phyloP scores from a whole-genome alignment of 2,329 filamentous ascomycete genomes.

The Paecilomyces variotii region DNA sequence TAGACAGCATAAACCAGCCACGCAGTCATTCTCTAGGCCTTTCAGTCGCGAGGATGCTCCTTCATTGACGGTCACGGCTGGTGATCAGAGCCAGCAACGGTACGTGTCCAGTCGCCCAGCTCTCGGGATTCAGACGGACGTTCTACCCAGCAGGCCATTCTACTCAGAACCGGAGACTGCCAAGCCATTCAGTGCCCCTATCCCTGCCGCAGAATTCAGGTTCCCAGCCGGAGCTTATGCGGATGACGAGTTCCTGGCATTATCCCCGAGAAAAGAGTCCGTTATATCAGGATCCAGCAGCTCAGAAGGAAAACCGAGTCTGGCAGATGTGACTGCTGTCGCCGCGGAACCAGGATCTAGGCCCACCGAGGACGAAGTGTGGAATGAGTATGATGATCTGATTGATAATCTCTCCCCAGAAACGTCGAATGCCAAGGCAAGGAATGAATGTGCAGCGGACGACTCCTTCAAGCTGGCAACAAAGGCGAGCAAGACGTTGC shows the following conservation, averaged over 20 bases:
- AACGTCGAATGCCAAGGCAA: slow-evolving; percentile 12
- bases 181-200: slow-evolving; percentile 26
- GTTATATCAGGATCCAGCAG: slow-evolving; percentile 58
- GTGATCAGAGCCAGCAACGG: slow-evolving; percentile 15
- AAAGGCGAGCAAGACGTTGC: slow-evolving; percentile 30
- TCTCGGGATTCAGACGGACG: slow-evolving; percentile 14
- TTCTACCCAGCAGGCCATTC: slow-evolving; percentile 17
- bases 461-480: slow-evolving; percentile 30
- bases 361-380: slow-evolving; percentile 75
- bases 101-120: slow-evolving; percentile 15
- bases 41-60: slow-evolving; percentile 51
- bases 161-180: slow-evolving; percentile 19
- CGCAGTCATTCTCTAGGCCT: slow-evolving; percentile 78
- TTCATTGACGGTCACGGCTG: slow-evolving; percentile 25
- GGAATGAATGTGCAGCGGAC: slow-evolving; percentile 9
- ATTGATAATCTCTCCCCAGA: slow-evolving; percentile 58
- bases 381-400: slow-evolving; percentile 89
- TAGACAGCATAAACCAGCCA: slow-evolving; percentile 57
- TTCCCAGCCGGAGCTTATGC: slow-evolving; percentile 31
- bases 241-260: slow-evolving; percentile 60
- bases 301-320: slow-evolving; percentile 52
- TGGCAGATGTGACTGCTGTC: slow-evolving; percentile 57
- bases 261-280: slow-evolving; percentile 66
- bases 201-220: slow-evolving; percentile 19
- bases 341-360: slow-evolving; percentile 55